Conservation (phyloP, 495 filamentous ascomycete species). For the Oleoguttula mirabilis region DNA sequence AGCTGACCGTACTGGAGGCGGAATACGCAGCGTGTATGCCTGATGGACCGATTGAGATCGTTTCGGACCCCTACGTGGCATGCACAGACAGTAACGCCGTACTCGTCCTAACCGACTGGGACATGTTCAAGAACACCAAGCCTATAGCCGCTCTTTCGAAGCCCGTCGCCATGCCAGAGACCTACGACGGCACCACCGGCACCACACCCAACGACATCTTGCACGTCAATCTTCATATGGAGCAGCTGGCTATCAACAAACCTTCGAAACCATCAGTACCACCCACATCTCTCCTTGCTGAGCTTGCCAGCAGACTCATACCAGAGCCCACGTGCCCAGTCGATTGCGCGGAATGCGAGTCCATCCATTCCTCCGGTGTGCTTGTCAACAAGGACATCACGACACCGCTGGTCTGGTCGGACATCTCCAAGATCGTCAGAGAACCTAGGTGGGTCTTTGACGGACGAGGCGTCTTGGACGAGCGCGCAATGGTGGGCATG, state of each 20-base stretch:
- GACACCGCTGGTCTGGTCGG: slow-evolving; percentile 40
- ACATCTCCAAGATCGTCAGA: slow-evolving; percentile 43
- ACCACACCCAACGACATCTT: slow-evolving; percentile 19
- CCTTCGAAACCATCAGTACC: slow-evolving; percentile 23
- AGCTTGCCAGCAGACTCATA: not conserved
- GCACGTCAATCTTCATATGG: slow-evolving; percentile 4
- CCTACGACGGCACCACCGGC: slow-evolving; percentile 3
- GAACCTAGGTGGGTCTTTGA: slow-evolving; percentile 64
- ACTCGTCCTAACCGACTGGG: slow-evolving; percentile 53
- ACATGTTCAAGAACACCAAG: slow-evolving; percentile 42
- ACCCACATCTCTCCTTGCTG: slow-evolving; percentile 2
- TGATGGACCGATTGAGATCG: slow-evolving; percentile 25
- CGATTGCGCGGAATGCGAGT: slow-evolving; percentile 8
- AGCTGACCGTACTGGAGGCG: slow-evolving; percentile 23
- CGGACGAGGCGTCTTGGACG: slow-evolving; percentile 51
- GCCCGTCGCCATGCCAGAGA: slow-evolving; percentile 1
- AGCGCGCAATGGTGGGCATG: slow-evolving; percentile 10
- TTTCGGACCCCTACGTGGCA: slow-evolving; percentile 31
- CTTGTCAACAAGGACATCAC: slow-evolving; percentile 6
- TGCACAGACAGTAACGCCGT: slow-evolving; percentile 44
- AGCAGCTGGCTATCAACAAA: slow-evolving; percentile 1
- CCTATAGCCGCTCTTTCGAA: not conserved
- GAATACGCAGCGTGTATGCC: slow-evolving; percentile 14
- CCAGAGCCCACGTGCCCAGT: slow-evolving; percentile 10
- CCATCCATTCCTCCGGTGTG: not conserved